phyloP scores from a whole-genome alignment of 169 alveolate genomes.

The Plasmodium knowlesi region DNA sequence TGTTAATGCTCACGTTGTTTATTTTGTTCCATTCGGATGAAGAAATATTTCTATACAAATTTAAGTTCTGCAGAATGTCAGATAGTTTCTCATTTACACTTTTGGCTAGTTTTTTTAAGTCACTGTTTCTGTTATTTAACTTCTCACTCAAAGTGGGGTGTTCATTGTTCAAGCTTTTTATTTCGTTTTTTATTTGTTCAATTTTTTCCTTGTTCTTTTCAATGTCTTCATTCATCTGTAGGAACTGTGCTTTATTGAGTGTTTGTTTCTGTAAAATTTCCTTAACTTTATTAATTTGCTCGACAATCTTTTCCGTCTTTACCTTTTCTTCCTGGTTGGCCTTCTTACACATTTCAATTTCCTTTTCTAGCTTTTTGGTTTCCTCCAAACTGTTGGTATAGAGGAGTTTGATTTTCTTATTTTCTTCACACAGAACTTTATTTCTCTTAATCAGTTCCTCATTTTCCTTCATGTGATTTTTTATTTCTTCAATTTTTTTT shows the following conservation, averaged over 20 bases:
- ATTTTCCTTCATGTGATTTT: conserved; percentile 67
- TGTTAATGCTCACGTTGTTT: conserved; percentile 18
- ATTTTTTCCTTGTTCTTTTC: conserved; percentile 72
- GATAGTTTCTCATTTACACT: conserved; percentile 51
- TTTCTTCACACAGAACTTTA: conserved; percentile 71
- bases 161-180: conserved; percentile 43
- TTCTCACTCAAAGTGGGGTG: conserved; percentile 61
- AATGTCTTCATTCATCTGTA: conserved; percentile 71
- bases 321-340: conserved; percentile 38
- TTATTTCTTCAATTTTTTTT: conserved; percentile 68
- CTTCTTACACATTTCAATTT: conserved; percentile 71
- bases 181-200: conserved; percentile 67
- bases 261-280: conserved; percentile 69
- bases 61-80: conserved; percentile 28
- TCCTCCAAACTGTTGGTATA: conserved; percentile 69
- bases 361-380: conserved; percentile 63
- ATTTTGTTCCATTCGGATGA: conserved; percentile 38
- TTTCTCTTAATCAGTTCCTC: conserved; percentile 65
- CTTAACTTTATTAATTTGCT: conserved; percentile 53
- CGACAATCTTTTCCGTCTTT: conserved; percentile 56
- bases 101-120: conserved; percentile 69
- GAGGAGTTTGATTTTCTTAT: conserved; percentile 53
- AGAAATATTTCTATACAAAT: conserved; percentile 52
- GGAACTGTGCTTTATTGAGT: conserved; percentile 62
- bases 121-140: conserved; percentile 36